phyloP scores from a whole-genome alignment of 2,329 filamentous ascomycete genomes.

The Lasiodiplodia theobromae region DNA sequence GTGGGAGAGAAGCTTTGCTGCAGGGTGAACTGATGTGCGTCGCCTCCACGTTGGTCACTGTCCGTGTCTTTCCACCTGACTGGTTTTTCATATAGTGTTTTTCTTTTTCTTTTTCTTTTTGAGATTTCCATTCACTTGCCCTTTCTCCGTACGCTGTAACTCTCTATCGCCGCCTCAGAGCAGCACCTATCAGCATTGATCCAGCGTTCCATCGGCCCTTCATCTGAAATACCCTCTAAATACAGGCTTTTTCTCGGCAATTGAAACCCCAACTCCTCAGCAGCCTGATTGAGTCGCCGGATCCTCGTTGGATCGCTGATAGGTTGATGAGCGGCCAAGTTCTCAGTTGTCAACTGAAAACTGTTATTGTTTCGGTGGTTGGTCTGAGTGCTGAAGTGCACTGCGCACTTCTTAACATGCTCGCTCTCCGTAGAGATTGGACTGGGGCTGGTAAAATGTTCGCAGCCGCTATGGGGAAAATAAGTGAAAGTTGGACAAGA shows the following conservation, averaged over 20 bases:
- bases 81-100: not conserved
- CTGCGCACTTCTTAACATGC: not conserved
- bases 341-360: not conserved
- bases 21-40: not conserved
- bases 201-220: slow-evolving; percentile 6
- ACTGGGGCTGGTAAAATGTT: not conserved
- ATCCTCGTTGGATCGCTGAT: not conserved
- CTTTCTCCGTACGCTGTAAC: not conserved
- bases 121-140: not conserved
- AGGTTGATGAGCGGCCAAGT: not conserved
- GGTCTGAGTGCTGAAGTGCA: not conserved
- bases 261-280: not conserved
- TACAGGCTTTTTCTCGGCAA: not conserved
- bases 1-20: slow-evolving; percentile 7
- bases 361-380: not conserved
- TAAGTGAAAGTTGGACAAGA: not conserved
- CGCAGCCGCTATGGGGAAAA: not conserved
- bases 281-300: not conserved
- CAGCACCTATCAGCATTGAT: not conserved
- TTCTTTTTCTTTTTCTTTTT: not conserved
- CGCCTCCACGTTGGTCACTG: not conserved
- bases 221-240: not conserved
- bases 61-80: not conserved
- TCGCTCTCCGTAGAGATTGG: not conserved
- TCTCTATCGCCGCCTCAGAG: not conserved